These are phyloP conservation scores for Monosporascus sp. DNA, from an alignment of 2,329 filamentous ascomycete genomes.

Conservation along the genomic window DNA sequence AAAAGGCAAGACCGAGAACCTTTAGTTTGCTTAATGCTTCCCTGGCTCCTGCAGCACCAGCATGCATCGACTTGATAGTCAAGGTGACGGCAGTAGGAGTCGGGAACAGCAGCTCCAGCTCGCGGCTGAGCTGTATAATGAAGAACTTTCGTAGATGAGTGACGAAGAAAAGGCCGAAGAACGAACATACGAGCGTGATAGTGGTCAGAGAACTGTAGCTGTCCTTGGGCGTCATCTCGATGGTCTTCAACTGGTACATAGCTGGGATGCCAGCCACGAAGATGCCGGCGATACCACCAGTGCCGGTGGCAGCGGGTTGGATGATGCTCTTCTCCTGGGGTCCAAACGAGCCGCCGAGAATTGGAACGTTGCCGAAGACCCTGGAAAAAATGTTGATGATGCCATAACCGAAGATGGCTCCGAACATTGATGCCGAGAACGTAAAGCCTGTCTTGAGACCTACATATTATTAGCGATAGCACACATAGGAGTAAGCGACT, in stretches of 20 bases:
- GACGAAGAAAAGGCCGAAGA: conserved; percentile 61
- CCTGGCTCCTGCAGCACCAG: conserved; percentile 42
- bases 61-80: conserved; percentile 56
- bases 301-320: conserved; percentile 50
- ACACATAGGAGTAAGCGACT: conserved; percentile 7
- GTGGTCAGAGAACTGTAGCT: conserved; percentile 56
- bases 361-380: conserved; percentile 37
- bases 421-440: conserved; percentile 40
- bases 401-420: conserved; percentile 51
- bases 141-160: conserved; percentile 64
- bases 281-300: conserved; percentile 48
- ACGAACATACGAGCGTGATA: conserved; percentile 56
- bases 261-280: conserved; percentile 53
- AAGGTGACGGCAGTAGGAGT: conserved; percentile 54
- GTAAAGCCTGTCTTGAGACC: conserved; percentile 43
- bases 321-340: conserved; percentile 55
- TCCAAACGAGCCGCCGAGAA: conserved; percentile 50
- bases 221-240: conserved; percentile 38
- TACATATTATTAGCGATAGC: conserved; percentile 13
- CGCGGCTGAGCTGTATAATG: conserved; percentile 59
- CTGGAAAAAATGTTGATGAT: conserved; percentile 46
- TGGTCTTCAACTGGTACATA: conserved; percentile 47
- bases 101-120: conserved; percentile 54
- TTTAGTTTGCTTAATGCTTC: conserved; percentile 53
- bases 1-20: conserved; percentile 45